Conservation (phyloP, 2,329 filamentous ascomycete genomes). For the Aspergillus sp. region DNA sequence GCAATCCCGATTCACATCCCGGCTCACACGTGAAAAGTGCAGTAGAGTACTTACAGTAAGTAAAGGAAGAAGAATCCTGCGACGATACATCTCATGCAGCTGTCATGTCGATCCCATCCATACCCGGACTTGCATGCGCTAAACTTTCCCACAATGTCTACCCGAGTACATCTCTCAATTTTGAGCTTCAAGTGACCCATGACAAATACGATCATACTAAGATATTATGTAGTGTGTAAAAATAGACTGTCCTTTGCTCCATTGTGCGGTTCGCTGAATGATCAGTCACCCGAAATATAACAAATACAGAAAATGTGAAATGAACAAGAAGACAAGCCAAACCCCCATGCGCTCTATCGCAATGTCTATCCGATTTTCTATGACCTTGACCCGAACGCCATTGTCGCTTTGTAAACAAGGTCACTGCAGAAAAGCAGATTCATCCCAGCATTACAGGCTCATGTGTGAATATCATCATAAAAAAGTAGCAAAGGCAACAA, state of each 20-base stretch:
- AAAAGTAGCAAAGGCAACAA: neutral
- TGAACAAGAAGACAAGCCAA: neutral
- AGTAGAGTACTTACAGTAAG: too few relatives aligned
- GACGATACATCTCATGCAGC: constrained; percentile 7
- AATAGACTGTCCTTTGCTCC: neutral
- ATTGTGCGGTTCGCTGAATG: neutral
- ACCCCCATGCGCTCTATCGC: neutral
- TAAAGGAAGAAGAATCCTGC: neutral
- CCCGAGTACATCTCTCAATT: neutral
- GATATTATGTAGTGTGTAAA: neutral
- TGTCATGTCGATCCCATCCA: constrained; percentile 6
- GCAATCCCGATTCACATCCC: too few relatives aligned
- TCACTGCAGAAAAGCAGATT: constrained; percentile 1
- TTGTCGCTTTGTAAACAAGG: constrained; percentile 5
- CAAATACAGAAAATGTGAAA: neutral
- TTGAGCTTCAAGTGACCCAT: neutral
- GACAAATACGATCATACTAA: neutral
- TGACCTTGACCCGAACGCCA: constrained; percentile 9
- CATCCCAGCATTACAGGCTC: constrained; percentile 9
- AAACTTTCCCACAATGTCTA: neutral
- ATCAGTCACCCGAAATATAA: neutral
- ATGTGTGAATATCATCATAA: constrained; percentile 4
- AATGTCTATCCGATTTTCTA: constrained; percentile 10
- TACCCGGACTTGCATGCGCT: neutral
- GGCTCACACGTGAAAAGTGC: too few relatives aligned